These are phyloP conservation scores for Cephaloascus albidus DNA, from an alignment of 805 yeast genomes.

Conservation along the genomic window DNA sequence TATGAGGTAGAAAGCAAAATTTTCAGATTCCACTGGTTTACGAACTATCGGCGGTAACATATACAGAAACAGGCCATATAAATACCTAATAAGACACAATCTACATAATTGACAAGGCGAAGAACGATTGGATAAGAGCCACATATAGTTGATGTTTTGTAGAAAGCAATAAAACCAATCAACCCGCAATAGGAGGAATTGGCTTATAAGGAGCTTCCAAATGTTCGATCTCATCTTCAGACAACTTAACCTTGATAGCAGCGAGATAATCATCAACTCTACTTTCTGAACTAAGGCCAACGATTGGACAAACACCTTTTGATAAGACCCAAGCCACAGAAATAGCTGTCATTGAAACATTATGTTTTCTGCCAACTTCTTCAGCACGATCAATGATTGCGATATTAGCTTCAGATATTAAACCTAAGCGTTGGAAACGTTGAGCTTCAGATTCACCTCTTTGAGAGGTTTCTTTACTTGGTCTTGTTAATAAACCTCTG, in stretches of 20 bases:
- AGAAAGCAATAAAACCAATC: no score
- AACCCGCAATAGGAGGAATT: no score
- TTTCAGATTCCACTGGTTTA: no score
- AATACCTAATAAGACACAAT: no score
- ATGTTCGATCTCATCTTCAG: slow-evolving; percentile 23
- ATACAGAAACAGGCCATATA: no score
- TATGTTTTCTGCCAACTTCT: slow-evolving; percentile 35
- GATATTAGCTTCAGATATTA: slow-evolving; percentile 15
- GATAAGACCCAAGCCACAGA: slow-evolving; percentile 43
- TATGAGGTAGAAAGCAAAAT: no score
- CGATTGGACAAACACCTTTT: slow-evolving; percentile 46
- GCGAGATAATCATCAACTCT: slow-evolving; percentile 45
- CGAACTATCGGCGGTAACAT: no score
- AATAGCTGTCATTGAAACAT: slow-evolving; percentile 44
- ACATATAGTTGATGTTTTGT: no score
- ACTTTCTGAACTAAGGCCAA: slow-evolving; percentile 38
- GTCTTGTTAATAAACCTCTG: slow-evolving; percentile 16
- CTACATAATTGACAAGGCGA: no score
- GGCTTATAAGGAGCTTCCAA: slow-evolving; percentile 27
- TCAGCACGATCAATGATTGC: slow-evolving; percentile 43
- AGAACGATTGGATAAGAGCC: no score
- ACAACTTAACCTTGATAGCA: slow-evolving; percentile 29
- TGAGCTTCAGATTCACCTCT: no score
- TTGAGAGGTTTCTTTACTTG: slow-evolving; percentile 6
- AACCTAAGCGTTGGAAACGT: no score